Evolutionary conservation across 257 asterid species (phyloP).

Genomic region (Solanum virginianum): DNA sequence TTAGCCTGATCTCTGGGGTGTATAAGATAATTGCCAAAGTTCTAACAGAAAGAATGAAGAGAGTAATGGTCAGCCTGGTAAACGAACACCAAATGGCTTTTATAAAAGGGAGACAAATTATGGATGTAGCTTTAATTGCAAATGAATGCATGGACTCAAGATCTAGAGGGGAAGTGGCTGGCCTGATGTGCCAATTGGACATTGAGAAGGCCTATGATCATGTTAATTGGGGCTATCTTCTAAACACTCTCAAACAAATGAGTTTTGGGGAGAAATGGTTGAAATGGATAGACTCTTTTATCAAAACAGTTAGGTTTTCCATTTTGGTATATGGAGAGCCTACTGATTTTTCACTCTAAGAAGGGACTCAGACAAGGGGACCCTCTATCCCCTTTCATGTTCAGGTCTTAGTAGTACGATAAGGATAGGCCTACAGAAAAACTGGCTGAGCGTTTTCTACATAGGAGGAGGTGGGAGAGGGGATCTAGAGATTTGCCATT

Average conservation of each 20-base stretch:
- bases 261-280: not conserved
- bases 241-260: not conserved
- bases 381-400: not conserved
- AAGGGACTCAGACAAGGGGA: not conserved
- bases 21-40: not conserved
- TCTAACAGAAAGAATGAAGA: not conserved
- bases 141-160: not conserved
- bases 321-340: not conserved
- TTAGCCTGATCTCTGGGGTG: not conserved
- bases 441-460: not conserved
- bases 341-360: not conserved
- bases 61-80: not conserved
- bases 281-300: not conserved
- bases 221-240: not conserved
- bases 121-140: not conserved
- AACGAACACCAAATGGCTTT: not conserved
- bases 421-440: not conserved
- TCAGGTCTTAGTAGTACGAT: not conserved
- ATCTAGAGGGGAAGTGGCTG: not conserved
- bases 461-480: not conserved
- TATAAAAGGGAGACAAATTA: not conserved
- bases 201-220: not conserved
- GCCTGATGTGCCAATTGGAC: not conserved
- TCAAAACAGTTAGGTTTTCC: not conserved
- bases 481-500: not conserved